phyloP scores from a whole-genome alignment of 768 basidiomycete species.

The Tulasnella sp. region DNA sequence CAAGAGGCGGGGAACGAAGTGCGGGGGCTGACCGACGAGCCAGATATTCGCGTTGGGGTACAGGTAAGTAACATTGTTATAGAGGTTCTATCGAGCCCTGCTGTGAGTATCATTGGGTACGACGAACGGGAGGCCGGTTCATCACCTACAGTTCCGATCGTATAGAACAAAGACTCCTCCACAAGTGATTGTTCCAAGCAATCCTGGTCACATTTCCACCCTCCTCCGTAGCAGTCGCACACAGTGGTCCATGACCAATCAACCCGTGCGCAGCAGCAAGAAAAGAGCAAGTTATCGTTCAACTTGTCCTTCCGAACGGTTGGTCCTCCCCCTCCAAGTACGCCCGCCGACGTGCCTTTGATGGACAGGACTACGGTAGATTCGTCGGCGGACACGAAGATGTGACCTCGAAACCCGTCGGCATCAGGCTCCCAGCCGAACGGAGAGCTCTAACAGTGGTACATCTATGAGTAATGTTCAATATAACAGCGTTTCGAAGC shows the following conservation, averaged over 20 bases:
- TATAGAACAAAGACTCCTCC: conserved; percentile 84
- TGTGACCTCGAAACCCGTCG: conserved; percentile 87
- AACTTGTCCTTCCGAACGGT: conserved; percentile 85
- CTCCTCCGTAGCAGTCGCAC: conserved; percentile 77
- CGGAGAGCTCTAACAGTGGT: conserved; percentile 52
- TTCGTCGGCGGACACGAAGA: conserved; percentile 77
- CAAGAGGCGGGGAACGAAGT: not conserved
- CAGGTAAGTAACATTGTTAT: conserved; percentile 86
- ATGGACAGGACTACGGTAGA: conserved; percentile 82
- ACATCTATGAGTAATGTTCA: not conserved
- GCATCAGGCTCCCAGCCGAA: conserved; percentile 87
- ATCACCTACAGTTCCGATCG: conserved; percentile 68
- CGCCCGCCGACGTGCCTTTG: conserved; percentile 72
- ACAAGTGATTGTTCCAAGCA: conserved; percentile 76
- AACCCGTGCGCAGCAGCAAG: conserved; percentile 95
- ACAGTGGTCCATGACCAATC: conserved; percentile 92
- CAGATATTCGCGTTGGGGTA: conserved; percentile 89
- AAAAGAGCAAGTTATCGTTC: conserved; percentile 92
- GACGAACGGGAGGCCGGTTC: conserved; percentile 4
- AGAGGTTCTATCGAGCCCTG: conserved; percentile 62
- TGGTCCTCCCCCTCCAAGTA: conserved; percentile 37
- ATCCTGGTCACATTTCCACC: conserved; percentile 69
- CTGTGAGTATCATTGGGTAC: not conserved
- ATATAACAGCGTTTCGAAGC: not conserved
- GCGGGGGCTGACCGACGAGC: conserved; percentile 56